phyloP scores from a whole-genome alignment of 768 basidiomycete genomes.

The Trametes cingulata region DNA sequence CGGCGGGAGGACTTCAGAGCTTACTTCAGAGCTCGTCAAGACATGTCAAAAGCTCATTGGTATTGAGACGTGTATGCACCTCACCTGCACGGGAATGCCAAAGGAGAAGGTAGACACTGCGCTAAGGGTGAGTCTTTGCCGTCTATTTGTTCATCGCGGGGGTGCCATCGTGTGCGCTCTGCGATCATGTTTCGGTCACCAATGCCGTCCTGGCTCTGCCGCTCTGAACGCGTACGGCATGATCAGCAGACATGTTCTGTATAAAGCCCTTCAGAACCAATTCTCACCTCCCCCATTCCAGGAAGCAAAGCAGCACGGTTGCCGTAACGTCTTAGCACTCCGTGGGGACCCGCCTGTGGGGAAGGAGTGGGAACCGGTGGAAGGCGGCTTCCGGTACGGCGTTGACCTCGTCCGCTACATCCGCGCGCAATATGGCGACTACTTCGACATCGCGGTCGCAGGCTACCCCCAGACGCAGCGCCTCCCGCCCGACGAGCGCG shows the following conservation, averaged over 20 bases:
- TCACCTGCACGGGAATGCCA: constrained; percentile 99
- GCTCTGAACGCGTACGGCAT: background rate
- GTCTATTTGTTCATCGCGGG: too few relatives aligned
- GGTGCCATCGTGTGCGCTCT: too few relatives aligned
- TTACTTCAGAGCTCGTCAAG: constrained; percentile 92
- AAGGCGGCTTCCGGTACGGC: constrained; percentile 87
- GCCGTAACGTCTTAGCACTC: constrained; percentile 90
- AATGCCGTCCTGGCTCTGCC: background rate
- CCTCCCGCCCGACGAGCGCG: constrained; percentile 71
- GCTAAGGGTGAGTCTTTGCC: constrained; percentile 57
- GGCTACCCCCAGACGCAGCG: constrained; percentile 87
- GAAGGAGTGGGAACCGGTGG: constrained; percentile 89
- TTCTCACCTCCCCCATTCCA: constrained; percentile 33
- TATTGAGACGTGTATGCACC: constrained; percentile 96
- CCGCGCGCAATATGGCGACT: constrained; percentile 77
- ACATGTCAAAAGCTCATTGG: constrained; percentile 92
- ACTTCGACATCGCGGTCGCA: constrained; percentile 93
- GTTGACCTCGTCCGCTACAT: constrained; percentile 93
- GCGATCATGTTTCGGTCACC: constrained; percentile 16
- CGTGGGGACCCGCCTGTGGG: constrained; percentile 92
- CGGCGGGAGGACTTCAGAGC: constrained; percentile 91
- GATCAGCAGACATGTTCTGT: background rate
- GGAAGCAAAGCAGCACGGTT: constrained; percentile 89
- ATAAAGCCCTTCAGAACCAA: constrained; percentile 6
- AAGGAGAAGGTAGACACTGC: constrained; percentile 92